Evolutionary conservation across 768 basidiomycete species (phyloP), one percentile per base, ranked within the genome.

Genomic region (Jaapia argillacea): DNA sequence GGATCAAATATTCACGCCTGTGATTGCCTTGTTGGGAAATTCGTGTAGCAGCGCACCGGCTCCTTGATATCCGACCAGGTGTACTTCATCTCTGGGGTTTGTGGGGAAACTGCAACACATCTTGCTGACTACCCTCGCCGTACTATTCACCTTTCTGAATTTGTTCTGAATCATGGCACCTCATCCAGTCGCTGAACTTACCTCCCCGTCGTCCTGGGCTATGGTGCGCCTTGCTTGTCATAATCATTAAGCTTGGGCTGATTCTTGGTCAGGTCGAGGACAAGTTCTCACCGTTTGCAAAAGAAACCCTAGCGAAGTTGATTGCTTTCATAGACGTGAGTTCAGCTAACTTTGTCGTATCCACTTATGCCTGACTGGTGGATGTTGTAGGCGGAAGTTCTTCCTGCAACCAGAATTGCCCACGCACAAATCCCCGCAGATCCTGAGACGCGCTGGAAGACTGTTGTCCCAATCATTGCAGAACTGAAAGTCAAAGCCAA

Each of bases 221-320:
- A 74, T 93, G 71, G 89, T 90, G 48, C 24, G 73, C 65, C 28
- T 43, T 6, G 38, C n/a, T n/a, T n/a, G n/a, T n/a, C n/a, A n/a
- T n/a, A n/a, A n/a, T n/a, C n/a, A n/a, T n/a, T n/a, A n/a, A n/a
- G 40, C 44, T 44, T 40, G 23, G 7, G 18, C 22, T 4, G 47
- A 54, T 16, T 54, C 44, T 28, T 2, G 45, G 33, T 26, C 42
- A 90, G 87, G 66, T 93, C 46, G 86, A 94, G 67, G 83, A 88
- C 72, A 92, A 89, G 67, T 88, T 98, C 73, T 88, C 90, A 4
- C 76, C 82, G 5, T 86, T 74, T 54, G 96, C 83, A 18, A 93
- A 91, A 63, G 83, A 91, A 53, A 85, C 78, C 4, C 70, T 99
- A 28, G 73, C 77, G 27, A 91, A 82, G 54, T 75, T 99, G 40